Percentiles rank a stretch among this genome's conserved stretches.
phyloP scores from a whole-genome alignment of 139 green algal genomes.

The Micractinium conductrix region DNA sequence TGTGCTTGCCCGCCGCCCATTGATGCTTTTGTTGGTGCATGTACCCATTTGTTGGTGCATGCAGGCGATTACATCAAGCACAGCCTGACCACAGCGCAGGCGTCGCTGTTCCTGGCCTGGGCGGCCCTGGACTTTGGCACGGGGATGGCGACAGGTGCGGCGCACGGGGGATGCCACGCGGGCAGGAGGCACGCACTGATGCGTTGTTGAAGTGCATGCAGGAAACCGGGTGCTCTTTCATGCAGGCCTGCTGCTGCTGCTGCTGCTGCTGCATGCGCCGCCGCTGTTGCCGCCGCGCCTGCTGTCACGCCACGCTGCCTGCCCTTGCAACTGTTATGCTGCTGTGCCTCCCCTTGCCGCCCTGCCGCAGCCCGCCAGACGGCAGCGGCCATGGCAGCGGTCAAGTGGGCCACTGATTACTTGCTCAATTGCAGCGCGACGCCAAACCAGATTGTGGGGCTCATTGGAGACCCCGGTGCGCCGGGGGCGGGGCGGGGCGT shows the following conservation, averaged over 20 bases:
- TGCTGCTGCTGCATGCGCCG: not conserved
- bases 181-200: not conserved
- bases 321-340: no score
- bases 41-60: not conserved
- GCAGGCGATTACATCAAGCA: constrained; percentile 69
- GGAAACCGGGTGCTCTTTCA: no score
- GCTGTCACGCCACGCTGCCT: not conserved
- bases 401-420: constrained; percentile 17
- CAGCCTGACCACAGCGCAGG: constrained; percentile 59
- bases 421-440: constrained; percentile 16
- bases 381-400: not conserved
- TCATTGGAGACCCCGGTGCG: constrained; percentile 37
- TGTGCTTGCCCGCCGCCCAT: no score
- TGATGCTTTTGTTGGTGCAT: not conserved
- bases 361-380: constrained; percentile 1
- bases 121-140: constrained; percentile 56
- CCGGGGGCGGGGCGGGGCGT: no score
- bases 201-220: no score
- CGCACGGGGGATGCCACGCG: not conserved
- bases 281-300: not conserved
- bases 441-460: constrained; percentile 19
- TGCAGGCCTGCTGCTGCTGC: not conserved
- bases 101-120: constrained; percentile 56
- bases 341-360: no score
- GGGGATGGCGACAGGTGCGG: not conserved